phyloP scores from a whole-genome alignment of 1,284 basidiomycete genomes.

The Malassezia nana region DNA sequence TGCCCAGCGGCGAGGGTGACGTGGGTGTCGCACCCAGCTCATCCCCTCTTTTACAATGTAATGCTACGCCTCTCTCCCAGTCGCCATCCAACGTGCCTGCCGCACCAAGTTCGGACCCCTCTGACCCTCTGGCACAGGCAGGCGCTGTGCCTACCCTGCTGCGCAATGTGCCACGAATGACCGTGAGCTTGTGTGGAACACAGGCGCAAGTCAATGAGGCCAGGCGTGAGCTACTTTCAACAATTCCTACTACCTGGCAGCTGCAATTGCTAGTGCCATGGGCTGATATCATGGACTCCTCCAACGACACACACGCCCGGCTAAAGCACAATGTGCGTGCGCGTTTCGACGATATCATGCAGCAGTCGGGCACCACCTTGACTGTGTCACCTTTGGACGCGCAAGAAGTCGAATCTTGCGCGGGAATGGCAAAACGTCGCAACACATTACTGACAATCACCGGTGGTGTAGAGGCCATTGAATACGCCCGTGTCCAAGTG shows the following conservation, averaged over 20 bases:
- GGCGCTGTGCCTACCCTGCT: background rate
- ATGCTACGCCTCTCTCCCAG: constrained; percentile 8
- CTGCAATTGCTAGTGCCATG: constrained; percentile 77
- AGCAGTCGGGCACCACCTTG: constrained; percentile 74
- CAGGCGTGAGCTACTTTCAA: constrained; percentile 75
- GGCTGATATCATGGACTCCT: constrained; percentile 64
- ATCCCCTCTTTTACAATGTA: background rate
- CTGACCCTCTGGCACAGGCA: background rate
- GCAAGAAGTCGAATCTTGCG: constrained; percentile 36
- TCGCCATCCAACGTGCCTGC: background rate
- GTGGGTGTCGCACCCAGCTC: background rate
- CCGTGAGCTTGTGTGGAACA: constrained; percentile 74
- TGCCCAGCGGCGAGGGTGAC: background rate
- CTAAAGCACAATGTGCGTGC: constrained; percentile 77
- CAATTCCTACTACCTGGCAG: constrained; percentile 74
- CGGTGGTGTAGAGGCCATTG: constrained; percentile 73
- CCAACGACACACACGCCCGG: constrained; percentile 37
- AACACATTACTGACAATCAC: constrained; percentile 84
- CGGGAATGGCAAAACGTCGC: constrained; percentile 79
- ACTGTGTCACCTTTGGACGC: constrained; percentile 56
- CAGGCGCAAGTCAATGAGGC: constrained; percentile 88
- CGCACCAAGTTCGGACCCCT: background rate
- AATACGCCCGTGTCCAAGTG: constrained; percentile 76
- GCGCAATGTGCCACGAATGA: constrained; percentile 4
- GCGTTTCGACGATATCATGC: constrained; percentile 82